A percentile compares a stretch with the other conserved stretches of the same genome.
Conservation (phyloP, 139 green algal genomes). For the Closterium sp. region DNA sequence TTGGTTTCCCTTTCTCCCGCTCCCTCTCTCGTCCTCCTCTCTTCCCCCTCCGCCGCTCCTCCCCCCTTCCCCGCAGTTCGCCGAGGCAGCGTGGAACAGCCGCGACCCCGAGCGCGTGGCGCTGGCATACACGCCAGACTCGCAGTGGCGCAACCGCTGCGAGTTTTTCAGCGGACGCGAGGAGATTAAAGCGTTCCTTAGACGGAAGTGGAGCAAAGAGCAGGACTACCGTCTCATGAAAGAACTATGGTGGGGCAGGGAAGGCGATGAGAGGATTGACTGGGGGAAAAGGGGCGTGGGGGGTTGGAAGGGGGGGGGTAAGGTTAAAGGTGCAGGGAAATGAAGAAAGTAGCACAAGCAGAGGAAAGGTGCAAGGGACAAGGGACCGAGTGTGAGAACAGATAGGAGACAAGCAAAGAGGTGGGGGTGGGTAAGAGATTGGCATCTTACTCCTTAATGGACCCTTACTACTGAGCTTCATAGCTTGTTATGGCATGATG, state of each 20-base stretch:
- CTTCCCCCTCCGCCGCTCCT: not conserved
- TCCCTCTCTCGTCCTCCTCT: not conserved
- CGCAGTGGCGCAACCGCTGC: constrained; percentile 64
- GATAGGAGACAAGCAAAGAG: no score
- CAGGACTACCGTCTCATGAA: constrained; percentile 66
- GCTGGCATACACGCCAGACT: constrained; percentile 63
- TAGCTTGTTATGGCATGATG: no score
- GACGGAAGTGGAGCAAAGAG: constrained; percentile 65
- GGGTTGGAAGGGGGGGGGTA: not conserved
- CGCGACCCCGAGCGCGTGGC: constrained; percentile 54
- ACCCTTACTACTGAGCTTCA: no score
- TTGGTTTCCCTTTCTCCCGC: not conserved
- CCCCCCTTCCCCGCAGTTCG: constrained; percentile 20
- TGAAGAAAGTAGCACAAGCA: not conserved
- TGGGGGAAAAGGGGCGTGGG: not conserved
- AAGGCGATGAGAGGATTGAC: not conserved
- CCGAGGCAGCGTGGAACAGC: constrained; percentile 61
- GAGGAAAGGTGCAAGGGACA: not conserved
- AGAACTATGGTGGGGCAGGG: constrained; percentile 57
- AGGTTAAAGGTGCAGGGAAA: not conserved
- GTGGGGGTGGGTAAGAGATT: not conserved
- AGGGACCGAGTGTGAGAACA: not conserved
- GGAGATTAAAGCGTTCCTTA: constrained; percentile 61
- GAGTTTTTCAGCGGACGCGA: constrained; percentile 63
- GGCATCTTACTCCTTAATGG: no score